Conservation (phyloP, 108 stramenopile genomes). For the Cyclotella choctawhatcheeana region DNA sequence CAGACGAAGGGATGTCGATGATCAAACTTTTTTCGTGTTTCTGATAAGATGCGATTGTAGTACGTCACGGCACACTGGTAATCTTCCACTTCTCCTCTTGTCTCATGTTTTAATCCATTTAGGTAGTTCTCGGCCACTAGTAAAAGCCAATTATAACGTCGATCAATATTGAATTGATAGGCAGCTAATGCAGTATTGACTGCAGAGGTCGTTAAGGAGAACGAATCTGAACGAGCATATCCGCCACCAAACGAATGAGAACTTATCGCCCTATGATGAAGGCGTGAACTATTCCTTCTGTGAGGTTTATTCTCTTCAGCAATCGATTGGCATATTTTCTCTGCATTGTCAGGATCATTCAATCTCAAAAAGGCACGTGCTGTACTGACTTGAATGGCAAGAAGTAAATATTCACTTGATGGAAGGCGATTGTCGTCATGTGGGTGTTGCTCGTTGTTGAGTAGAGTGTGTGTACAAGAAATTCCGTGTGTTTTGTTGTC, state of each 20-base stretch:
- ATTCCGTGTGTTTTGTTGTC: background rate
- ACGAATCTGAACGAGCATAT: constrained; percentile 38
- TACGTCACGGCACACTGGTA: constrained; percentile 39
- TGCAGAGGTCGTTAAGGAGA: constrained; percentile 27
- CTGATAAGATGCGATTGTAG: constrained; percentile 50
- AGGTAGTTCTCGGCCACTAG: constrained; percentile 43
- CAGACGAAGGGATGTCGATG: constrained; percentile 49
- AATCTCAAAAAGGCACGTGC: constrained; percentile 31
- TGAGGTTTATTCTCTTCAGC: constrained; percentile 21
- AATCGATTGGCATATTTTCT: constrained; percentile 27
- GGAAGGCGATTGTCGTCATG: constrained; percentile 45
- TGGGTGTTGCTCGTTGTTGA: constrained; percentile 9
- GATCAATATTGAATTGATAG: constrained; percentile 42
- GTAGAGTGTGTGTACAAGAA: background rate
- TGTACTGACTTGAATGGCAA: constrained; percentile 31
- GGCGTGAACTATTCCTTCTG: constrained; percentile 10
- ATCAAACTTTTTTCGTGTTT: constrained; percentile 46
- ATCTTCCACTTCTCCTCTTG: constrained; percentile 30
- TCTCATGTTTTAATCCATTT: constrained; percentile 33
- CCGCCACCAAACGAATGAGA: constrained; percentile 17
- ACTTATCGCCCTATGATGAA: constrained; percentile 6
- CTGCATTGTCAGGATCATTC: constrained; percentile 30
- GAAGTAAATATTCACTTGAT: constrained; percentile 35
- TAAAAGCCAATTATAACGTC: constrained; percentile 38
- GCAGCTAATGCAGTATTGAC: constrained; percentile 24